Percentiles rank a stretch among this genome's conserved stretches.
Conservation (phyloP, 805 yeast genomes). For the Saturnispora ahearnii region DNA sequence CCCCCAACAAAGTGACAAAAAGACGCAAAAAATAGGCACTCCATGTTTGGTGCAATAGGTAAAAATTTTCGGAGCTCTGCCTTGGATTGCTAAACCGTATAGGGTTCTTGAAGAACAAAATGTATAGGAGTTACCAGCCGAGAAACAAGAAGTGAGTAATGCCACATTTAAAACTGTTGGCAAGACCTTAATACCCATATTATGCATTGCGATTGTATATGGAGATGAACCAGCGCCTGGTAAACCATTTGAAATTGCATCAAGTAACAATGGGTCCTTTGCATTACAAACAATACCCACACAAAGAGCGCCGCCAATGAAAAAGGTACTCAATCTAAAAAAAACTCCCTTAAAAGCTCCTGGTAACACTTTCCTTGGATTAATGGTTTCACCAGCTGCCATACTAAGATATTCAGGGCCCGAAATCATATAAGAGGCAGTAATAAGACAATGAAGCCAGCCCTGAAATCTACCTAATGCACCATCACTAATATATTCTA, state of each 20-base stretch:
- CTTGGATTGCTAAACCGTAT: constrained; percentile 60
- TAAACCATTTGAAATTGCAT: constrained; percentile 27
- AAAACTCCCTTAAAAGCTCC: constrained; percentile 39
- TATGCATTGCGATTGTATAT: constrained; percentile 70
- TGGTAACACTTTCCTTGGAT: constrained; percentile 38
- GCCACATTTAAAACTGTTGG: constrained; percentile 74
- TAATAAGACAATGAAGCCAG: constrained; percentile 43
- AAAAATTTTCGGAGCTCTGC: constrained; percentile 65
- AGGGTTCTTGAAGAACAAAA: constrained; percentile 60
- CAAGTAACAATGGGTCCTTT: constrained; percentile 30
- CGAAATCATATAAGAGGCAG: constrained; percentile 66
- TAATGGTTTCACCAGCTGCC: constrained; percentile 38
- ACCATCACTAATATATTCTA: constrained; percentile 31
- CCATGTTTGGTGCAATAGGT: constrained; percentile 56
- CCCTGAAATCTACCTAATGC: constrained; percentile 38
- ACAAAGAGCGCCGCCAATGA: constrained; percentile 40
- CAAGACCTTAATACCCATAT: constrained; percentile 50
- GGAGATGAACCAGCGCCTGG: constrained; percentile 55
- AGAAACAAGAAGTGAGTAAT: constrained; percentile 62
- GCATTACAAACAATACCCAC: constrained; percentile 38
- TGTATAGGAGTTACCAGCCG: constrained; percentile 76
- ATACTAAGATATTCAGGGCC: constrained; percentile 41
- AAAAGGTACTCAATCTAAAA: constrained; percentile 34
- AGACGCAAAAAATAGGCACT: constrained; percentile 61
- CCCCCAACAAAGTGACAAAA: constrained; percentile 50